Base-by-base conservation (phyloP, 345 rosid species). In the Euphorbia pulcherrima region DNA sequence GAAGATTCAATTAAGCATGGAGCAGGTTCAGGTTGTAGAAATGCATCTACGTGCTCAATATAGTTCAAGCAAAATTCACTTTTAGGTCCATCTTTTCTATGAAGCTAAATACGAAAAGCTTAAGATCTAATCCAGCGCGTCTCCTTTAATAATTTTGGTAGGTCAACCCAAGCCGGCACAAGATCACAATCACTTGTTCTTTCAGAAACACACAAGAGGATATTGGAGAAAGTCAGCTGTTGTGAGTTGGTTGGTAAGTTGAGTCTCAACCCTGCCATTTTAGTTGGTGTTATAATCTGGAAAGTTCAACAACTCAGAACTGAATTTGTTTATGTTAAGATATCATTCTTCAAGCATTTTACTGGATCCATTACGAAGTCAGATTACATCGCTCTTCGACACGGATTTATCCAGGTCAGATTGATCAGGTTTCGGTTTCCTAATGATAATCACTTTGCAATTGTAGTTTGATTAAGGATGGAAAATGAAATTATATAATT, bases 281-380 rank as follows among this genome's bases (percentile, higher is more conserved):
- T 51, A 17, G 23, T 44, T 39, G 2, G 44, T 13, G 6, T 53
- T 16, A 16, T 46, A 29, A 47, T 67, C 20, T 23, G 0, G 30
- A 30, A 18, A 33, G 37, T 4, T 51, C 13, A 28, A 21, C 54
- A 46, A 20, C 28, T 14, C 6, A 12, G 60, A 6, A 3, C 58
- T 60, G 17, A 12, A 2, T 17, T 23, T 59, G 67, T 53, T 64
- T 68, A 30, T 72, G 44, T 57, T 74, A 84, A 92, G 92, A 83
- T 87, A 61, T 81, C 97, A 27, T 93, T 93, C 83, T 80, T 82
- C 90, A 90, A 84, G 64, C 98, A 93, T 81, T 90, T 92, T 71
- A 81, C 86, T 63, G 83, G 82, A 55, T 88, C 92, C n/a, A 83
- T 92, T 28, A 87, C 89, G 62, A 83, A 85, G 71, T 85, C 97